phyloP scores from a whole-genome alignment of 2,329 filamentous ascomycete genomes.

The Penicillium sumatraense region DNA sequence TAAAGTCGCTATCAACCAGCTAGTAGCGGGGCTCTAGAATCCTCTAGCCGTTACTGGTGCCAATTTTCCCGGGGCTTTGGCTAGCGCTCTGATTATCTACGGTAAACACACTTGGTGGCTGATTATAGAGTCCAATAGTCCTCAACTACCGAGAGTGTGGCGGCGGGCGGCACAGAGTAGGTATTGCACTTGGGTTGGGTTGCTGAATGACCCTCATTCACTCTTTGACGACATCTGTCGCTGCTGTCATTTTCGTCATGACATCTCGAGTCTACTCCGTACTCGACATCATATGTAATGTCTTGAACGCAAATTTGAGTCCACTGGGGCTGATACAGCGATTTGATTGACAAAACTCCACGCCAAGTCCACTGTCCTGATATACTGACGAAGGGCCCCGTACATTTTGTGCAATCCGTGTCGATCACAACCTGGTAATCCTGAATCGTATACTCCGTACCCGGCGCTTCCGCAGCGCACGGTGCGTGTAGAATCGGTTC shows the following conservation, averaged over 20 bases:
- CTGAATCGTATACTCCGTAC: background rate
- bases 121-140: slow-evolving; percentile 9
- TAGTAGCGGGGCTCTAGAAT: background rate
- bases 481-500: background rate
- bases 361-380: background rate
- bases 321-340: background rate
- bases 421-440: background rate
- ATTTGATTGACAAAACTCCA: background rate
- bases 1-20: slow-evolving; percentile 2
- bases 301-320: background rate
- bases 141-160: background rate
- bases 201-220: too few relatives aligned
- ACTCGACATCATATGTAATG: background rate
- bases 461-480: background rate
- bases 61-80: background rate
- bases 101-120: slow-evolving; percentile 2
- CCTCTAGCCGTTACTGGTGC: background rate
- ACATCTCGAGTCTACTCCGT: too few relatives aligned
- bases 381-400: too few relatives aligned
- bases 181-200: background rate
- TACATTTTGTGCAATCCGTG: background rate
- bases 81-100: slow-evolving; percentile 1
- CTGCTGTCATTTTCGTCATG: background rate
- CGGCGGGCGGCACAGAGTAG: background rate
- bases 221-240: background rate